Conservation (phyloP, 78 protist genomes). For the Chrysochromulina tobinii region DNA sequence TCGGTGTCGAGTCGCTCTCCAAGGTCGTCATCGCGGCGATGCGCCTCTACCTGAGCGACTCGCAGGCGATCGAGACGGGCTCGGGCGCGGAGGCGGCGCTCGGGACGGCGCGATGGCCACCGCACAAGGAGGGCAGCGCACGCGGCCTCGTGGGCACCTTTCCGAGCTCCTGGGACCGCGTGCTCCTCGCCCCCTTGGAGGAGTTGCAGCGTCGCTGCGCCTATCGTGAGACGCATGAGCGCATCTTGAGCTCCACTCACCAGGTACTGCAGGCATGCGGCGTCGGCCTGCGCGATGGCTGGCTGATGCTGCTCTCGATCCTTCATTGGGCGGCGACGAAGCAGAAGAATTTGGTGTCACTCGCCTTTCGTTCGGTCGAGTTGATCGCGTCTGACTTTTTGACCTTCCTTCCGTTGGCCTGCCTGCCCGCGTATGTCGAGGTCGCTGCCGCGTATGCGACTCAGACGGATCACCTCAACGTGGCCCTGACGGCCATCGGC, state of each 20-base stretch:
- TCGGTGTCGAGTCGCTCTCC: conserved; percentile 8
- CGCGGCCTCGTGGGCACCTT: too few species aligned
- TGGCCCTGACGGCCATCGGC: background rate
- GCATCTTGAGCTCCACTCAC: background rate
- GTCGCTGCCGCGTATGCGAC: background rate
- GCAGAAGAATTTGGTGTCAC: background rate
- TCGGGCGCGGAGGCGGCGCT: too few species aligned
- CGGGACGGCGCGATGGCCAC: too few species aligned
- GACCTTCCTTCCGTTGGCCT: background rate
- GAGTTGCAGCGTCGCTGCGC: conserved; percentile 14
- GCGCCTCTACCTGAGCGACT: too few species aligned
- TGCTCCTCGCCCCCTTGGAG: background rate
- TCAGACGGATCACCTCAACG: background rate
- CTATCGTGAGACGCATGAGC: background rate
- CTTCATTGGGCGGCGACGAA: background rate
- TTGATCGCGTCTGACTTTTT: background rate
- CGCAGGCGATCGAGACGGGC: too few species aligned
- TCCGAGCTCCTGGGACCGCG: background rate
- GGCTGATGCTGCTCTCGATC: background rate
- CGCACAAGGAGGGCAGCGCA: too few species aligned
- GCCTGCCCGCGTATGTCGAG: background rate
- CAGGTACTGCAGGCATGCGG: background rate
- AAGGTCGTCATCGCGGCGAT: background rate
- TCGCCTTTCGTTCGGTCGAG: background rate
- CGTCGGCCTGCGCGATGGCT: background rate